These are phyloP conservation scores for Fusarium miscanthi DNA, from an alignment of 2,329 filamentous ascomycete species.

Conservation along the genomic window DNA sequence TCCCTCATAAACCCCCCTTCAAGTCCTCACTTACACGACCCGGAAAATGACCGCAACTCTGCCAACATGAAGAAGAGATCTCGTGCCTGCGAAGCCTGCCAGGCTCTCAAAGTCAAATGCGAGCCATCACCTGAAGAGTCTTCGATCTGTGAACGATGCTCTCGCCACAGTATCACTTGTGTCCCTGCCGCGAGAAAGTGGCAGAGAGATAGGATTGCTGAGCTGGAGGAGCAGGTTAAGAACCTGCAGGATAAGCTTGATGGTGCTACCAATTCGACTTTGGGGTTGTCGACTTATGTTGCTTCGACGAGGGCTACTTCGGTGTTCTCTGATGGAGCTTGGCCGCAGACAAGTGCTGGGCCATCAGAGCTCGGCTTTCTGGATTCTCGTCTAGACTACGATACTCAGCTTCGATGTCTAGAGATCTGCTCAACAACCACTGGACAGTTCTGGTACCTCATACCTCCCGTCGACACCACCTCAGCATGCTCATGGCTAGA, in stretches of 20 bases:
- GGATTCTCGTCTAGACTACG: constrained; percentile 13
- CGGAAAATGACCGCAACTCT: neutral
- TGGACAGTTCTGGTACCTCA: constrained; percentile 5
- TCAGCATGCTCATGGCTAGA: constrained; percentile 14
- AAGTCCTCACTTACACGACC: neutral
- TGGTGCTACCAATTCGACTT: constrained; percentile 1
- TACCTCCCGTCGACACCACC: constrained; percentile 1
- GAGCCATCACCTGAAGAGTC: neutral
- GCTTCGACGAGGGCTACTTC: constrained; percentile 19
- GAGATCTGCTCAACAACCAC: neutral
- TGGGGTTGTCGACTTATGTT: constrained; percentile 1
- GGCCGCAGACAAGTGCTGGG: neutral
- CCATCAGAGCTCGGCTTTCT: constrained; percentile 11
- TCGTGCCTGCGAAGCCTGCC: constrained; percentile 33
- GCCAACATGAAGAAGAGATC: constrained; percentile 27
- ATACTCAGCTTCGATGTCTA: constrained; percentile 1
- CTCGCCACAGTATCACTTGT: constrained; percentile 14
- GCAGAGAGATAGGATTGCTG: constrained; percentile 25
- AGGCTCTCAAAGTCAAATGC: constrained; percentile 33
- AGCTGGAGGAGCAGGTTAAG: constrained; percentile 27
- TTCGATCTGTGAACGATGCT: constrained; percentile 21
- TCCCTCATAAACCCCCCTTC: neutral
- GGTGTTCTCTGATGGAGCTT: constrained; percentile 12
- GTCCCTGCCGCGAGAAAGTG: constrained; percentile 23
- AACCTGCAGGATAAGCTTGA: constrained; percentile 13